Evolutionary conservation across 1,284 basidiomycete genomes (phyloP), one percentile per base, ranked within the genome.

Genomic region (Tylopilus sp.): DNA sequence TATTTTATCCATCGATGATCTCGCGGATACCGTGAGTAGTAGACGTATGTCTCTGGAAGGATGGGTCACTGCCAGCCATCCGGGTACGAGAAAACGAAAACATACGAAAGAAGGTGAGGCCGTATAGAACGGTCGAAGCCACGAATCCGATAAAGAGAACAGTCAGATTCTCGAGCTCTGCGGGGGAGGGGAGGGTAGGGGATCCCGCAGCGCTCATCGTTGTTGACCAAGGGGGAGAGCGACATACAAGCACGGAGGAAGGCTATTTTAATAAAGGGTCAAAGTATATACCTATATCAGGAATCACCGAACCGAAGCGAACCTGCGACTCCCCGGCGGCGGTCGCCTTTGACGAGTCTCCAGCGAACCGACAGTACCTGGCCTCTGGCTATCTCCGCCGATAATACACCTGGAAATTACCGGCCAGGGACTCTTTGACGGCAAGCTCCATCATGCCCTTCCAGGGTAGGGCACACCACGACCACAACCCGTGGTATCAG

Each of bases 51-150:
- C 55, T 73, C 71, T 73, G 55, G n/a, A 25, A 11, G 2, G 3
- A 21, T 2, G 10, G 15, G 26, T 33, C 9, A 11, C 28, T 21
- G 21, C 39, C 16, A 36, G n/a, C 11, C 13, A 16, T n/a, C 4
- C 1, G 6, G 11, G 29, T 5, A 12, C 6, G 8, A 10, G 7
- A 7, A 2, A 12, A 23, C n/a, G 6, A 28, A 23, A 16, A 65
- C 72, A 18, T 48, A 72, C 73, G 73, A 59, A 73, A 73, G 58
- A 74, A 73, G 13, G 71, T 72, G 43, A 73, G 60, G 11, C 71
- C 72, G 43, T 74, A 74, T 26, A 73, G 59, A 4, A 67, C 59
- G 10, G 64, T 69, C 6, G 71, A 56, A 19, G 62, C 57, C 31
- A 72, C 64, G 51, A 72, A 74, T 15, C 70, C 71, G 25, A 69